Base-by-base conservation (phyloP, 768 basidiomycete species). In the Lentinula raphanica region DNA sequence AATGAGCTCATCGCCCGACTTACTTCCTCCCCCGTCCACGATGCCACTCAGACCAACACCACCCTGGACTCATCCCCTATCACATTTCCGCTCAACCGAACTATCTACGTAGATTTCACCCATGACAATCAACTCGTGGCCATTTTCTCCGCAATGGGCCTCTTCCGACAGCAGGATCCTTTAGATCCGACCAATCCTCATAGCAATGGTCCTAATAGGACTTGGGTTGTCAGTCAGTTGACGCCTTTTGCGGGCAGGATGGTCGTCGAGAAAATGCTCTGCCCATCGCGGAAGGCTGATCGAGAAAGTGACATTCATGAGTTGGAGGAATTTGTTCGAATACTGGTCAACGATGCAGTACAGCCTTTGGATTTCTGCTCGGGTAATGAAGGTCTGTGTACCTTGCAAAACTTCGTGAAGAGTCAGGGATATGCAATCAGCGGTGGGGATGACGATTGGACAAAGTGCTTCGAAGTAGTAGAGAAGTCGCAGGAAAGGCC, bases 121-220 rank as follows among this genome's bases (percentile, higher is more conserved):
- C 92, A 94, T 67, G 92, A 94, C 67, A 92, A 93, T 68, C 76
- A 88, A 66, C 90, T 95, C 83, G 74, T 90, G 39, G 85, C 90
- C 35, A 87, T 94, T 49, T 88, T 85, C 62, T 79, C 70, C 72
- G 90, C 66, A 58, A 83, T 72, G 70, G 92, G 81, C 45, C 76
- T 81, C 49, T 83, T 79, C 67, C 68, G 58, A 5, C 79, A 78
- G 60, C 56, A 55, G 13, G 50, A 9, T 3, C 63, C 69, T 17
- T 69, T 75, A 29, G 71, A 76, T 63, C 73, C 76, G 0, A 64
- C 62, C 54, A 54, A 32, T 57, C 35, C 60, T 9, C 58, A 39
- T 3, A 54, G 42, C 8, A 69, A 71, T 25, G 68, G 79, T 27
- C 65, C 69, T 1, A 60, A 58, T 17, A 61, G 79, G 54, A 75